These are phyloP conservation scores for Xylariaceae sp. DNA, from an alignment of 2,329 filamentous ascomycete species.

Conservation along the genomic window DNA sequence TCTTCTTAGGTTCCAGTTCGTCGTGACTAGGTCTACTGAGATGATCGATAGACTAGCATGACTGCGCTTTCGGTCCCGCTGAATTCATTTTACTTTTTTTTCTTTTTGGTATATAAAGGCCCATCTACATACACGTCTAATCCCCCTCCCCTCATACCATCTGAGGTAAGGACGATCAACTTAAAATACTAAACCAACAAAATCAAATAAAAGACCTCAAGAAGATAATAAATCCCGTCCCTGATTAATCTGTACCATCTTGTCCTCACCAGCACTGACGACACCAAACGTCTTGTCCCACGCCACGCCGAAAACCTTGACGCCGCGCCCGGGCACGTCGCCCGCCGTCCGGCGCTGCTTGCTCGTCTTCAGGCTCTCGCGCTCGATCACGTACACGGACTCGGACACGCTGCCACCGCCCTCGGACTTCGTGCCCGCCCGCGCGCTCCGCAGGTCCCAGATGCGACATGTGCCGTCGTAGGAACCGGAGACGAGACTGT, in stretches of 20 bases:
- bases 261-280: constrained; percentile 88
- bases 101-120: not conserved
- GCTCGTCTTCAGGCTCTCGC: constrained; percentile 64
- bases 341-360: constrained; percentile 43
- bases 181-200: not conserved
- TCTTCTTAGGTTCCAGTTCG: no score
- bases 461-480: constrained; percentile 90
- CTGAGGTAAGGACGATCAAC: not conserved
- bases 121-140: not conserved
- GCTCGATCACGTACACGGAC: constrained; percentile 67
- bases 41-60: no score
- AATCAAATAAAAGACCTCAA: not conserved
- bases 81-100: not conserved
- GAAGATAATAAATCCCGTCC: constrained; percentile 47
- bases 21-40: no score
- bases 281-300: constrained; percentile 88
- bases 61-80: no score
- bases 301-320: constrained; percentile 81
- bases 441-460: constrained; percentile 80
- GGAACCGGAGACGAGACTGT: constrained; percentile 81
- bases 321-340: constrained; percentile 66
- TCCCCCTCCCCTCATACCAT: not conserved
- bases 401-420: constrained; percentile 62
- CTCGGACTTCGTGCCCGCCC: constrained; percentile 54
- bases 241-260: constrained; percentile 85